Percentiles rank a stretch among this genome's conserved stretches.
phyloP scores from a whole-genome alignment of 306 rosid species.

The Rosa rugosa region DNA sequence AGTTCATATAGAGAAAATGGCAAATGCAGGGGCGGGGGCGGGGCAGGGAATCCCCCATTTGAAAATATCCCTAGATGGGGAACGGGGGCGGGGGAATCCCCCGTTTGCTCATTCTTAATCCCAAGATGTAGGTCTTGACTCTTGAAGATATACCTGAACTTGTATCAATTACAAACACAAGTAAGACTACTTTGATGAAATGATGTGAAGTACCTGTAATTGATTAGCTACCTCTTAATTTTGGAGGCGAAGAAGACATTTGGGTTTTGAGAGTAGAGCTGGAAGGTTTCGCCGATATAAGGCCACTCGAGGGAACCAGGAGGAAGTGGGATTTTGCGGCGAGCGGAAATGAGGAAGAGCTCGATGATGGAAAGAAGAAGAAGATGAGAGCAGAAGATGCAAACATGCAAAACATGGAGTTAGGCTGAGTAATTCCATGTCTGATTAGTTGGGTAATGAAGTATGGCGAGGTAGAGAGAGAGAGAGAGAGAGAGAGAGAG shows the following conservation, averaged over 20 bases:
- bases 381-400: slow-evolving; percentile 24
- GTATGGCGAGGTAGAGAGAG: not conserved
- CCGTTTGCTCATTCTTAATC: slow-evolving; percentile 21
- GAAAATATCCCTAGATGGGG: no score
- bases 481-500: not conserved
- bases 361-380: slow-evolving; percentile 37
- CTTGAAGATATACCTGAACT: slow-evolving; percentile 93
- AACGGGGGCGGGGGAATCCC: no score
- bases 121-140: slow-evolving; percentile 68
- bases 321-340: slow-evolving; percentile 55
- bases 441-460: not conserved
- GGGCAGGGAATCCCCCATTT: no score
- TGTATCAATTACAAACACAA: slow-evolving; percentile 15
- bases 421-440: slow-evolving; percentile 36
- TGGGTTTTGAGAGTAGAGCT: slow-evolving; percentile 94
- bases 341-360: slow-evolving; percentile 26
- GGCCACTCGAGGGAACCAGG: slow-evolving; percentile 91
- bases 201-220: not conserved
- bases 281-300: slow-evolving; percentile 85
- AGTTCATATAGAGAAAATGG: no score
- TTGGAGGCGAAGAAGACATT: slow-evolving; percentile 81
- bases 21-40: no score
- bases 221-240: slow-evolving; percentile 42
- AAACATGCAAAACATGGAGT: slow-evolving; percentile 19
- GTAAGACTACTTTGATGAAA: not conserved